A percentile compares a stretch with the other conserved stretches of the same genome.
These are phyloP conservation scores for Rhynchospora tenuis DNA, from an alignment of 176 grass and related monocot genomes.

Conservation along the genomic window DNA sequence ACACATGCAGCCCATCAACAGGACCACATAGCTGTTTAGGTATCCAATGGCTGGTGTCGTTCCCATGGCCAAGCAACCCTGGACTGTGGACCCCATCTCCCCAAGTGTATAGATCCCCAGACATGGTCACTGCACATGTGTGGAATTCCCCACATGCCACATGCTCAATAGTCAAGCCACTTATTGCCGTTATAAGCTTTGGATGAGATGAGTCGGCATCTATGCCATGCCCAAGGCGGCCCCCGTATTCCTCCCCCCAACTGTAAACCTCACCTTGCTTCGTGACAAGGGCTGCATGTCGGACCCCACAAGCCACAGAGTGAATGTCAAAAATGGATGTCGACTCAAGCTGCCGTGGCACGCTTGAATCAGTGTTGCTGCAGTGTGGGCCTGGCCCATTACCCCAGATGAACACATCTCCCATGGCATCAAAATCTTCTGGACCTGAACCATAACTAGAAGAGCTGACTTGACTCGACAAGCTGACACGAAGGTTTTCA, in stretches of 20 bases:
- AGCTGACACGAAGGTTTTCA: constrained; percentile 57
- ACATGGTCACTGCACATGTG: constrained; percentile 59
- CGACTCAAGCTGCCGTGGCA: constrained; percentile 58
- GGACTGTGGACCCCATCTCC: constrained; percentile 55
- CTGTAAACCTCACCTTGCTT: constrained; percentile 78
- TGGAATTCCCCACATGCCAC: constrained; percentile 67
- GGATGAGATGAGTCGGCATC: constrained; percentile 51
- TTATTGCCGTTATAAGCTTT: constrained; percentile 48
- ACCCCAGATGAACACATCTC: constrained; percentile 66
- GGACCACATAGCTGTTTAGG: constrained; percentile 58
- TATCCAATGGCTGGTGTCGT: constrained; percentile 54
- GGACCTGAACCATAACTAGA: constrained; percentile 59
- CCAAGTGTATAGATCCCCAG: constrained; percentile 73
- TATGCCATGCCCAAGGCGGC: constrained; percentile 62
- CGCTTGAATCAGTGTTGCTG: constrained; percentile 36
- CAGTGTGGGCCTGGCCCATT: constrained; percentile 29
- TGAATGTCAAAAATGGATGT: constrained; percentile 51
- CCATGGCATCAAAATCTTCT: constrained; percentile 64
- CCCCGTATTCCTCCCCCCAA: constrained; percentile 64
- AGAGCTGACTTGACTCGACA: constrained; percentile 64
- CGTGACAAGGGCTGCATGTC: constrained; percentile 50
- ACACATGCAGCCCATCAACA: constrained; percentile 47
- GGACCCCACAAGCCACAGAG: constrained; percentile 49
- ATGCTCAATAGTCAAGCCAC: constrained; percentile 41
- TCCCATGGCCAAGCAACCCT: constrained; percentile 64